phyloP scores from a whole-genome alignment of 352 stramenopile species.

The Thraustotheca clavata region DNA sequence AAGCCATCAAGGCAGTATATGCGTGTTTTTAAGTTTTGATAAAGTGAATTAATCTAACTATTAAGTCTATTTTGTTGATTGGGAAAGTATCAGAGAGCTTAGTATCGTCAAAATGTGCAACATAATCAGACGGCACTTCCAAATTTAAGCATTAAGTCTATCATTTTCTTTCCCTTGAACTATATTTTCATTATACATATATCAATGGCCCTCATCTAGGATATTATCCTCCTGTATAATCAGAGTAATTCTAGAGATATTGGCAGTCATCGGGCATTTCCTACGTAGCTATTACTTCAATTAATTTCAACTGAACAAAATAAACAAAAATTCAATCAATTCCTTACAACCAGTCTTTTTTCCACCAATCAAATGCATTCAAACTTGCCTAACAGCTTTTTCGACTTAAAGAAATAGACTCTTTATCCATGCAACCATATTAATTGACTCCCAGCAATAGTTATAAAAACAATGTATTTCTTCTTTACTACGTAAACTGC shows the following conservation, averaged over 20 bases:
- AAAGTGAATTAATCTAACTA: too few species aligned
- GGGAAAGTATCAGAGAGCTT: constrained; percentile 17
- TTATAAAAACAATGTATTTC: too few species aligned
- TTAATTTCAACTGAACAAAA: background rate
- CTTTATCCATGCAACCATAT: background rate
- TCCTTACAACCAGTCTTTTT: background rate
- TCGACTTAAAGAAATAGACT: background rate
- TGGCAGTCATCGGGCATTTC: constrained; percentile 18
- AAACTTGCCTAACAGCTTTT: background rate
- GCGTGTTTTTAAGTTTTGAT: too few species aligned
- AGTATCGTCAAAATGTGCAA: constrained; percentile 22
- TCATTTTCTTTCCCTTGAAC: constrained; percentile 17
- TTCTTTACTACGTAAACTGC: background rate
- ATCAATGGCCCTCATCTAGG: constrained; percentile 18
- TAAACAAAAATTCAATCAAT: background rate
- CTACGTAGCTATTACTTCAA: background rate
- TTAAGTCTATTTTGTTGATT: too few species aligned
- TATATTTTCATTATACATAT: constrained; percentile 13
- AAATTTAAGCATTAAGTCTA: constrained; percentile 22
- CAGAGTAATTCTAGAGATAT: constrained; percentile 24
- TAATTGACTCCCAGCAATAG: background rate
- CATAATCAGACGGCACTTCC: constrained; percentile 23
- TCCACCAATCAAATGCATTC: background rate
- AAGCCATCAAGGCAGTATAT: too few species aligned
- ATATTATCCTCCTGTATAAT: constrained; percentile 17